A percentile compares a stretch with the other conserved stretches of the same genome.
These are phyloP conservation scores for Trametes coccinea DNA, from an alignment of 768 basidiomycete species.

Conservation along the genomic window DNA sequence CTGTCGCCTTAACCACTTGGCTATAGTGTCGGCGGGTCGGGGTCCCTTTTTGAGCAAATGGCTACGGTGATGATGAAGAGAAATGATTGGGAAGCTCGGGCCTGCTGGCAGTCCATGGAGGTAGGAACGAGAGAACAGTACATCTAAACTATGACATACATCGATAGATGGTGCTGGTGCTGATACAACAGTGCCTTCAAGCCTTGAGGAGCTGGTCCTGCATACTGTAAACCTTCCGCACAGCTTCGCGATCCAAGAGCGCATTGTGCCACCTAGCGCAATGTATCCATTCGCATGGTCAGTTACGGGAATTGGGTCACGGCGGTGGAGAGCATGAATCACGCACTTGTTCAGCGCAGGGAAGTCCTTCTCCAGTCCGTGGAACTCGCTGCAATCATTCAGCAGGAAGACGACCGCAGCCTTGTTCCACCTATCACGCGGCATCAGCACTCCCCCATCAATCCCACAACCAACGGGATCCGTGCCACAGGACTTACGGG, in stretches of 20 bases:
- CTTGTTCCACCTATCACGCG: constrained; percentile 29
- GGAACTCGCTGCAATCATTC: constrained; percentile 4
- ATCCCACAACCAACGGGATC: no score
- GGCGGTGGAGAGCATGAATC: background rate
- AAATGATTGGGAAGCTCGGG: no score
- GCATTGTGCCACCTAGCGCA: constrained; percentile 25
- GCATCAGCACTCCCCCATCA: no score
- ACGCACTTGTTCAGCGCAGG: constrained; percentile 24
- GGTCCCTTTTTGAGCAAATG: no score
- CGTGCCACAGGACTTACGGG: no score
- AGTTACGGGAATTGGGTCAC: no score
- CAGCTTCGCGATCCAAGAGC: constrained; percentile 10
- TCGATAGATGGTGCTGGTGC: background rate
- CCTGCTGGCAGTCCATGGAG: no score
- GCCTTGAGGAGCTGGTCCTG: background rate
- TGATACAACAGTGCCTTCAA: background rate
- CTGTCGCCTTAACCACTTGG: no score
- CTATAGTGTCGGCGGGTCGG: no score
- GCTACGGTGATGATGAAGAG: no score
- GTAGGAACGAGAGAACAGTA: no score
- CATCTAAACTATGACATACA: no score
- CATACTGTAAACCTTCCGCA: constrained; percentile 15
- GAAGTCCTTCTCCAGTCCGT: constrained; percentile 24
- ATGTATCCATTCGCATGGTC: background rate
- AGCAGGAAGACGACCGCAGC: constrained; percentile 10